Conservation (phyloP, 805 yeast species). For the Wickerhamomyces chaumierensis region DNA sequence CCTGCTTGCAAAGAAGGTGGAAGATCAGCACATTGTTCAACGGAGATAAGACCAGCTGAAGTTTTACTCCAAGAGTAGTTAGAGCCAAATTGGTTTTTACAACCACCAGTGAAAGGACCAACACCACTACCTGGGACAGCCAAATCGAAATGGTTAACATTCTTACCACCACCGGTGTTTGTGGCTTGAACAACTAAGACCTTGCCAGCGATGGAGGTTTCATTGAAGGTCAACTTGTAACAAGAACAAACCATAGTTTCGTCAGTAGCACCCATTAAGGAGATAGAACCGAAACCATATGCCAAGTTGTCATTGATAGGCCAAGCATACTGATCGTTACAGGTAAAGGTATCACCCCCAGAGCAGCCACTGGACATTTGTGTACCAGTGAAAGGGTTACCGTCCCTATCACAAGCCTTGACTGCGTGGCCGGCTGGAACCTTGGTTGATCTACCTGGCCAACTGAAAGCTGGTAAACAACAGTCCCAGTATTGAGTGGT, state of each 20-base stretch:
- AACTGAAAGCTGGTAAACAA: constrained; percentile 7
- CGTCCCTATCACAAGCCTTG: constrained; percentile 7
- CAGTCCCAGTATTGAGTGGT: constrained; percentile 9
- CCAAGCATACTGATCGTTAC: constrained; percentile 9
- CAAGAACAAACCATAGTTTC: constrained; percentile 8
- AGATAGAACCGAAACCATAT: constrained; percentile 9
- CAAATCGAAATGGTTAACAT: constrained; percentile 8
- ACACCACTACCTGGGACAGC: constrained; percentile 9
- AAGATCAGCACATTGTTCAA: constrained; percentile 2
- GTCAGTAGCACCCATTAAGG: constrained; percentile 6
- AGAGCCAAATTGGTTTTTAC: constrained; percentile 6
- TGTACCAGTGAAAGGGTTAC: constrained; percentile 5
- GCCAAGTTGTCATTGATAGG: constrained; percentile 6
- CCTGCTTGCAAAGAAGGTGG: constrained; percentile 5
- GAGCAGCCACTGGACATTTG: constrained; percentile 6
- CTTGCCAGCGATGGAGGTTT: constrained; percentile 4
- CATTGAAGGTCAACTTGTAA: constrained; percentile 7
- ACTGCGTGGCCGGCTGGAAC: constrained; percentile 4
- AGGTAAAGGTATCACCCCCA: constrained; percentile 8
- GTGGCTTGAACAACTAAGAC: constrained; percentile 6
- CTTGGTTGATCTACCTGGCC: constrained; percentile 7
- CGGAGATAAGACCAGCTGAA: constrained; percentile 7
- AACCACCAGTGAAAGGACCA: constrained; percentile 5
- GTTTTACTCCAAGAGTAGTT: constrained; percentile 6
- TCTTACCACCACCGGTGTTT: constrained; percentile 7